A percentile compares a stretch with the other conserved stretches of the same genome.
These are phyloP conservation scores for Chlamydomonas eustigma DNA, from an alignment of 139 green algal species.

Conservation along the genomic window DNA sequence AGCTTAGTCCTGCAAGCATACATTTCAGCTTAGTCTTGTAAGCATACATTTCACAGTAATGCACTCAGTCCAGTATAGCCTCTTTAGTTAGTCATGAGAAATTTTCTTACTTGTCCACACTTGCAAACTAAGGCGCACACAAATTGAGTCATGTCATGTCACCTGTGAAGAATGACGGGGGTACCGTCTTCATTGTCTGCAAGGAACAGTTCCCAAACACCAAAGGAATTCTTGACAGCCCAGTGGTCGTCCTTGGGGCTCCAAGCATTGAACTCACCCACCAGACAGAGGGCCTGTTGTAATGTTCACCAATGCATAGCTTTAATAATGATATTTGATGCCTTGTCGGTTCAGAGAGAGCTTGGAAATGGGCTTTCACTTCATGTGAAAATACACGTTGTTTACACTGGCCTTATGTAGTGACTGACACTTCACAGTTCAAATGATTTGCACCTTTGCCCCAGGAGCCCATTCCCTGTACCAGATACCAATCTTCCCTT, in stretches of 20 bases:
- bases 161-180: conserved; percentile 72
- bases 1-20: conserved; percentile 19
- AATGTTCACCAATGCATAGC: neutral
- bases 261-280: conserved; percentile 97
- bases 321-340: neutral
- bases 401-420: neutral
- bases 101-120: too few species aligned
- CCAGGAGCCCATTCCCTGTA: conserved; percentile 88
- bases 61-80: neutral
- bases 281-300: conserved; percentile 67
- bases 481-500: conserved; percentile 76
- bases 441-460: conserved; percentile 46
- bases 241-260: conserved; percentile 71
- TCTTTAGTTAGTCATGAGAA: neutral
- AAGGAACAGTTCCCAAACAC: conserved; percentile 84
- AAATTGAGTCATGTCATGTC: too few species aligned
- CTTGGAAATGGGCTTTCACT: neutral
- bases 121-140: too few species aligned
- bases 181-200: conserved; percentile 70
- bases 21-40: neutral
- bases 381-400: neutral
- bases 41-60: too few species aligned
- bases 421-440: neutral
- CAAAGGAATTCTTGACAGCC: conserved; percentile 85
- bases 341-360: neutral